Conservation (phyloP, 2,329 filamentous ascomycete genomes). For the Nannizziopsis barbatae region DNA sequence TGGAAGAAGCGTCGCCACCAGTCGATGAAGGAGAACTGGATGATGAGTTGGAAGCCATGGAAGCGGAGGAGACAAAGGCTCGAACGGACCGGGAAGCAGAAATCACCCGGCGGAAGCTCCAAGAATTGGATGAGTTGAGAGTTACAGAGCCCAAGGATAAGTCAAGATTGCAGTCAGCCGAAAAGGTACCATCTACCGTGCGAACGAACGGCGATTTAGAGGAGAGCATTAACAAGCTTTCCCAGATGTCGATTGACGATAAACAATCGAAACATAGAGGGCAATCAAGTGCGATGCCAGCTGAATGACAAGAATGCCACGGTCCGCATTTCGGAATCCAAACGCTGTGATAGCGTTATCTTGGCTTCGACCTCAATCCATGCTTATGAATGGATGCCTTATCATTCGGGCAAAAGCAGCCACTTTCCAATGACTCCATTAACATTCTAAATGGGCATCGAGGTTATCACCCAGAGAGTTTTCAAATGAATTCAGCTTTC, state of each 20-base stretch:
- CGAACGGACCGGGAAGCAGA: conserved; percentile 40
- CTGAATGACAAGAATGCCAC: conserved; percentile 2
- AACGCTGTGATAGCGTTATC: too few relatives aligned
- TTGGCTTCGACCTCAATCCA: too few relatives aligned
- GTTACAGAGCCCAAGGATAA: not conserved
- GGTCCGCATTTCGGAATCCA: too few relatives aligned
- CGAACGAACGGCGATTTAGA: conserved; percentile 27
- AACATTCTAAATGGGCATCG: too few relatives aligned
- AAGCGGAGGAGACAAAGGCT: conserved; percentile 45
- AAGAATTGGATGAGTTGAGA: conserved; percentile 32
- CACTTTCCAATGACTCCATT: too few relatives aligned
- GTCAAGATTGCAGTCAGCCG: conserved; percentile 1
- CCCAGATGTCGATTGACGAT: conserved; percentile 34
- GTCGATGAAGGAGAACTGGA: conserved; percentile 79
- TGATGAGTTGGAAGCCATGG: conserved; percentile 70
- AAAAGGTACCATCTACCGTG: conserved; percentile 10
- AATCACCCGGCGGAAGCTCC: conserved; percentile 40
- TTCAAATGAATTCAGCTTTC: too few relatives aligned
- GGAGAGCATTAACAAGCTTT: conserved; percentile 31
- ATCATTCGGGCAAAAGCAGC: too few relatives aligned
- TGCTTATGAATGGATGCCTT: too few relatives aligned
- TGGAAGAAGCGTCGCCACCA: conserved; percentile 50
- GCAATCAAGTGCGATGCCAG: not conserved
- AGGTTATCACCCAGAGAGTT: too few relatives aligned
- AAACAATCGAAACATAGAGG: not conserved